Base-by-base conservation (phyloP, 148 eudicot genomes). In the Fallopia convolvulus region DNA sequence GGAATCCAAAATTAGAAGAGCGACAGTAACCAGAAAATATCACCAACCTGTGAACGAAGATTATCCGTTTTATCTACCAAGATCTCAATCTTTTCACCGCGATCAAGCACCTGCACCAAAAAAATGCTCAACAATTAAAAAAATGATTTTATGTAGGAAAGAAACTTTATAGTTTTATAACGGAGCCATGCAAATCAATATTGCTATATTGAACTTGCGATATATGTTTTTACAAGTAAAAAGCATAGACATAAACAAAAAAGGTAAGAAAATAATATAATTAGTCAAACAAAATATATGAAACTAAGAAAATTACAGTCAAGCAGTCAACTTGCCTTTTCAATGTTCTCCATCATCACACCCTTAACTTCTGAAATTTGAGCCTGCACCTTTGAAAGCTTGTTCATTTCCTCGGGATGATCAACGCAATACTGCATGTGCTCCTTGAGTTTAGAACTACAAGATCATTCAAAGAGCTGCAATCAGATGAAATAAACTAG, bases 331-430 rank as follows among this genome's bases (percentile, higher is more conserved):
- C 55, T 73, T 73, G 39, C 75, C 55, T 73, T 73, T 48, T 73
- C 75, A 73, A 73, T 73, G 75, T 73, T 73, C 32, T 73, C 75
- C 75, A 73, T 73, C 75, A 73, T 73, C 53, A 73, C 75, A 20
- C 75, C 75, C 55, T 73, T 73, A 17, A 73, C 75, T 73, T 73
- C 75, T n/a, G 75, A 73, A 8, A 73, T 73, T 73, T 73, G 75
- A n/a, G 75, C 75, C 75, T 73, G 75, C 75, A 73, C 75, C 75
- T 73, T 73, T 42, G 52, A 32, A 20, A 73, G 52, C 75, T 73
- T 73, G 75, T 73, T 73, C 75, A 73, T 73, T 73, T 73, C 75
- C 55, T 73, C 75, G 9, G 75, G 75, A 46, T 73, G 75, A 73
- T 73, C 75, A 73, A 73, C 75, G 42, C 75, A 73, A 26, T 73